Base-by-base conservation (phyloP, 768 basidiomycete genomes). In the Panaeolus cyanescens region DNA sequence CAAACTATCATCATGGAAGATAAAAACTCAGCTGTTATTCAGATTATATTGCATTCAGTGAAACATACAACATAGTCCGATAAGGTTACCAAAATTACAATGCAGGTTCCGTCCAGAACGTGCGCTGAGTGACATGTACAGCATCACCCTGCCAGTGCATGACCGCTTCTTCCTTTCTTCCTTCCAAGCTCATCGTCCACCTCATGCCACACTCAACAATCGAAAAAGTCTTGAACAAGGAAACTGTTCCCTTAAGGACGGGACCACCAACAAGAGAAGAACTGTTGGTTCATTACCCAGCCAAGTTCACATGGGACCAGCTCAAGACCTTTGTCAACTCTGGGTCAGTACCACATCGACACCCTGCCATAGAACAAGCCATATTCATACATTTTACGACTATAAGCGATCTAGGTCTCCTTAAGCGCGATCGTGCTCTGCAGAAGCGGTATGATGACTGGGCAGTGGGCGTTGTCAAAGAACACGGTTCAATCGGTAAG, bases 311-410 rank as follows among this genome's bases (percentile, higher is more conserved):
- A 0, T 93, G 90, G 89, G 64, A 72, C 8, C 86, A 93, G 69
- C 75, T 93, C 28, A 92, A 87, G 75, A 82, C 85, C 4, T 92
- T 93, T 64, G 80, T 93, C 54, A 90, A 88, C 69, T 90, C 91
- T 59, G 91, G 91, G 90, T 90, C 71, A 40, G 78, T 56, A n/a
- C 28, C 25, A 54, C 19, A 57, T 17, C 33, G 57, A 33, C 37
- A 53, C 5, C 22, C 53, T 13, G 8, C 55, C 12, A 50, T 50
- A 12, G 45, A 50, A 25, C 7, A 50, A 15, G 3, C 22, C 34
- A 33, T 37, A 20, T 62, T 56, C 30, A 36, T 15, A 32, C 28
- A 20, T 55, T 28, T 19, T 20, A 19, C 20, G 10, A 54, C 20
- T 55, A 42, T 56, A 36, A 93, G 92, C 37, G 91, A 95, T 69